These are phyloP conservation scores for Cladobotryum protrusum DNA, from an alignment of 2,329 filamentous ascomycete species.

Conservation along the genomic window DNA sequence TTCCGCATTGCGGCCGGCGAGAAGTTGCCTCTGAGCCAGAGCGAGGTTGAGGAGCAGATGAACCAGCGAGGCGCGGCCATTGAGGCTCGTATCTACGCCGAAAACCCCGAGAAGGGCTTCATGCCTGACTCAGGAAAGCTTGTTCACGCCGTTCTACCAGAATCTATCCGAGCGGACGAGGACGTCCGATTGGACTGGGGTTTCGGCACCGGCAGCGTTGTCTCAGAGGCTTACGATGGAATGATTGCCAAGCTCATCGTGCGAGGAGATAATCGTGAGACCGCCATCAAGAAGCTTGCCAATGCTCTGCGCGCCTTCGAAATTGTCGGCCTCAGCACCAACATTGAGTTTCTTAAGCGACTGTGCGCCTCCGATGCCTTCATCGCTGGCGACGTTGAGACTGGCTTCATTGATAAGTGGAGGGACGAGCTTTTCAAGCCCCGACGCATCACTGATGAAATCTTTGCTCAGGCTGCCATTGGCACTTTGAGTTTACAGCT, in stretches of 20 bases:
- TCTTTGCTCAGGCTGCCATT: constrained; percentile 81
- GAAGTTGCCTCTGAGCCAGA: constrained; percentile 49
- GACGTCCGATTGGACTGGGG: constrained; percentile 89
- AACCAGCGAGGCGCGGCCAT: constrained; percentile 75
- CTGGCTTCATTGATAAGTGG: constrained; percentile 92
- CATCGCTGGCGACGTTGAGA: constrained; percentile 82
- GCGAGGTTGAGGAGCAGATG: constrained; percentile 68
- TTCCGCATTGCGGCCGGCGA: constrained; percentile 65
- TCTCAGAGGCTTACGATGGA: constrained; percentile 92
- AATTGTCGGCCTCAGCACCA: constrained; percentile 86
- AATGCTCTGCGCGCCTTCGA: constrained; percentile 82
- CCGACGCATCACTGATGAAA: constrained; percentile 57
- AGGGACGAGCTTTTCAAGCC: constrained; percentile 69
- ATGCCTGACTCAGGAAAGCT: constrained; percentile 89
- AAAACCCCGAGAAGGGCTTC: constrained; percentile 87
- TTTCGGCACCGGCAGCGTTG: constrained; percentile 83
- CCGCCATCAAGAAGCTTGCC: constrained; percentile 75
- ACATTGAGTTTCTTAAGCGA: constrained; percentile 92
- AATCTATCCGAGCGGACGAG: constrained; percentile 50
- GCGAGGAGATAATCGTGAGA: constrained; percentile 67
- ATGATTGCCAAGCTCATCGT: constrained; percentile 99
- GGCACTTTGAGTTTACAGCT: constrained; percentile 56
- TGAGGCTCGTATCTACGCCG: constrained; percentile 93
- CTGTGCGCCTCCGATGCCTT: constrained; percentile 79
- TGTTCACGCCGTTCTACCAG: constrained; percentile 72